phyloP scores from a whole-genome alignment of 257 asterid species.

The Solanum sejunctum region DNA sequence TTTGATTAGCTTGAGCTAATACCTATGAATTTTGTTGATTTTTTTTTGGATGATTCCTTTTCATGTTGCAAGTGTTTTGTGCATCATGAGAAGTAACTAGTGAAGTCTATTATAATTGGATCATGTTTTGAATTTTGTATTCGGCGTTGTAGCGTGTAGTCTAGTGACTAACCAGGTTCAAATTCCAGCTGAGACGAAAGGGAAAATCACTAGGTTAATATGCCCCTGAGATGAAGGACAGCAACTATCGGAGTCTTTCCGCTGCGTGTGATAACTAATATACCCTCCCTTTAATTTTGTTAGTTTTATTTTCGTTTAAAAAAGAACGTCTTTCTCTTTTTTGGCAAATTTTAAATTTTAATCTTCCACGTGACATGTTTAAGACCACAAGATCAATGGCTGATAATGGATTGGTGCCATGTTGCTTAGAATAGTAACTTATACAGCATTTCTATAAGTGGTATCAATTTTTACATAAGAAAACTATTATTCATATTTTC shows the following conservation, averaged over 20 bases:
- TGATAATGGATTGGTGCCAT: neutral
- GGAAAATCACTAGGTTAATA: neutral
- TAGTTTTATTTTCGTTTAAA: neutral
- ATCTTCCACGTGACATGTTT: neutral
- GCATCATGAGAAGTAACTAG: neutral
- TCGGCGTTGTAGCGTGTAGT: neutral
- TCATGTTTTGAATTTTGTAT: neutral
- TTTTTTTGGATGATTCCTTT: neutral
- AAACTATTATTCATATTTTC: neutral
- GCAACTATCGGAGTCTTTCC: neutral
- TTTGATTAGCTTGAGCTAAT: neutral
- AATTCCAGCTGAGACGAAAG: neutral
- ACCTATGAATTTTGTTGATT: neutral
- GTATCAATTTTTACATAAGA: neutral
- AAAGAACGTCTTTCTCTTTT: neutral
- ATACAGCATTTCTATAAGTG: neutral
- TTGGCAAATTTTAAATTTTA: neutral
- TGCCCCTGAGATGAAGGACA: neutral
- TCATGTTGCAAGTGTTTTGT: neutral
- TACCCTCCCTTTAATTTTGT: neutral
- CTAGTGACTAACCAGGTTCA: neutral
- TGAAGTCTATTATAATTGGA: neutral
- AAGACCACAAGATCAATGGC: too few relatives aligned
- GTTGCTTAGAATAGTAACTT: neutral
- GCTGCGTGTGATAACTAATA: neutral